phyloP scores from a whole-genome alignment of 1,284 basidiomycete species.

The Athelia sp. region DNA sequence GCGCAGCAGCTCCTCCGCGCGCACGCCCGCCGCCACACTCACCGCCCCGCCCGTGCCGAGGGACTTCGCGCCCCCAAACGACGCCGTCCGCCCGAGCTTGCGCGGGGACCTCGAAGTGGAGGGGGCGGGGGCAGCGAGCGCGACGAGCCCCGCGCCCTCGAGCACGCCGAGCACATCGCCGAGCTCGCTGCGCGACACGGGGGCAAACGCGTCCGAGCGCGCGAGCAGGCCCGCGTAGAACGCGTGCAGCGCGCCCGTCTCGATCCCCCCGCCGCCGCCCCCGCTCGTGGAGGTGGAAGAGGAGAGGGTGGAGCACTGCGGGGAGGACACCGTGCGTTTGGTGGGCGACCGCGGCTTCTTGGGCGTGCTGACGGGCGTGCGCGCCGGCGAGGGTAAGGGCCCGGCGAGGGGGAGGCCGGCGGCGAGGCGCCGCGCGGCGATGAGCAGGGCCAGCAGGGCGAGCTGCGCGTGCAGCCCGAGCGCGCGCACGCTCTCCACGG shows the following conservation, averaged over 20 bases:
- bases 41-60: slow-evolving; percentile 42
- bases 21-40: slow-evolving; percentile 49
- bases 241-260: slow-evolving; percentile 53
- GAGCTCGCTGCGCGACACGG: slow-evolving; percentile 73
- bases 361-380: background rate
- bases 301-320: slow-evolving; percentile 27
- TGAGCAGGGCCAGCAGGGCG: slow-evolving; percentile 55
- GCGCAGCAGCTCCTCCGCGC: slow-evolving; percentile 59
- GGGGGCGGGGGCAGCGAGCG: slow-evolving; percentile 28
- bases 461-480: slow-evolving; percentile 71
- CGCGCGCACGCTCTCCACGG: slow-evolving; percentile 54
- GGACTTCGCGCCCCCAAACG: slow-evolving; percentile 44
- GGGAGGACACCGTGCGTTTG: slow-evolving; percentile 7
- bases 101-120: slow-evolving; percentile 28
- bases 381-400: slow-evolving; percentile 22
- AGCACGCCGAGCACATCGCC: slow-evolving; percentile 64
- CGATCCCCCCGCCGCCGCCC: slow-evolving; percentile 35
- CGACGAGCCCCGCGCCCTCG: slow-evolving; percentile 61
- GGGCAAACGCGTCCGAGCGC: slow-evolving; percentile 49
- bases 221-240: slow-evolving; percentile 60
- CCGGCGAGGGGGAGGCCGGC: slow-evolving; percentile 46
- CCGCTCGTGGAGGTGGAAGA: slow-evolving; percentile 17
- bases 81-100: slow-evolving; percentile 48
- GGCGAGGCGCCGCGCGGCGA: slow-evolving; percentile 58
- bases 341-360: too few species aligned